Evolutionary conservation across 176 grass and related monocot genomes (phyloP), one percentile per base, ranked within the genome.

Genomic region (Dactylis glomerata): DNA sequence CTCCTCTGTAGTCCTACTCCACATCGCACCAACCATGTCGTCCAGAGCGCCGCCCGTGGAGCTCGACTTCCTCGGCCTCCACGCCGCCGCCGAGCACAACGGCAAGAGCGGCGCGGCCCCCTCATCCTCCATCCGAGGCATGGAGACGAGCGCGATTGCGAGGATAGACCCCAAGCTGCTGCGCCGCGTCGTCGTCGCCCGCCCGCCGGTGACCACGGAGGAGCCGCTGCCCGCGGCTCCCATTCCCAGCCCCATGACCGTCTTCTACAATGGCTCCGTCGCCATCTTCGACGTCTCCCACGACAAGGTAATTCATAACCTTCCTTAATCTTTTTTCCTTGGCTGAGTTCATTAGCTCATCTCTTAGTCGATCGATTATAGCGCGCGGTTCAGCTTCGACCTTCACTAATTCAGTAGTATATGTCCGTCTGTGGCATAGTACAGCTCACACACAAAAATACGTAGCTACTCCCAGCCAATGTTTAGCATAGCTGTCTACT

Each of bases 201-300:
- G 84, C 26, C 14, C 70, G 69, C 54, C 73, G 22, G 10, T 46
- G 19, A 2, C 65, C 2, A 3, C 73, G 63, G 68, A 61, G 28
- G 45, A 85, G 0, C 27, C 13, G 56, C 3, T 4, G 10, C 23
- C 58, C 5, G 49, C 38, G 3, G 75, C 11, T 27, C 78, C 85
- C 8, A 68, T 81, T n/a, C 85, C 92, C 41, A 77, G 90, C 6
- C 89, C 94, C 41, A 80, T 97, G 81, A 94, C 92, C 5, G 65
- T 97, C 80, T 94, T 94, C 90, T 97, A 94, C 84, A 90, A 90
- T 77, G 94, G 94, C 32, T 81, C 77, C 22, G 94, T 97, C 69
- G 84, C 86, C 66, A 52, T 90, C 74, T 94, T 94, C 65, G 69
- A 88, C 77, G 81, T 97, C 83, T 68, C 94, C 68, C 71, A 65